Base-by-base conservation (phyloP, 2,329 filamentous ascomycete genomes). In the Ustilaginoidea virens region DNA sequence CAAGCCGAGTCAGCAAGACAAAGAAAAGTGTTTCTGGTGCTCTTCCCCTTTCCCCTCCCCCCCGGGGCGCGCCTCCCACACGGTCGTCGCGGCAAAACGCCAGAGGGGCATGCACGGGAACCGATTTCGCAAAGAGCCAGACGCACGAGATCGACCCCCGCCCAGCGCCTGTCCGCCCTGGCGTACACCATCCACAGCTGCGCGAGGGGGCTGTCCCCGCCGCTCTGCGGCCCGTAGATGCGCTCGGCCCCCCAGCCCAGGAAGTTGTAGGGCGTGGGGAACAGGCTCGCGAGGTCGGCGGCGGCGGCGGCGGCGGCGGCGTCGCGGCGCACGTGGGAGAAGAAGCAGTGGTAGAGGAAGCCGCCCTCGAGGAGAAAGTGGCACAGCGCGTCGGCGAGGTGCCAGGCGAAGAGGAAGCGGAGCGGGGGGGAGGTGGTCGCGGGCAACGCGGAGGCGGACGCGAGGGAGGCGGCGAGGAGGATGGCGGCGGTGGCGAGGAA, bases 271-370 rank as follows among this genome's bases (percentile, higher is more conserved):
- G 65, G 60, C 16, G 63, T 62, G 19, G 63, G 58, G 36, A 63
- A 63, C 30, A 56, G 48, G 13, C 36, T 32, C 17, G 37, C 43
- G 32, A 48, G 46, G 32, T 43, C 30, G 8, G 23, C 5, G 13
- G 17, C 23, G 10, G 17, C 36, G 18, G 31, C 33, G 17, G 36
- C 33, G 4, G 55, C 49, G 13, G 17, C 23, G 10, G 17, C 36
- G 18, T 32, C 33, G 17, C 36, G 33, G 4, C 55, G 49, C 6
- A 61, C 44, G 47, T 54, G 63, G 7, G 58, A 61, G 65, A 85
- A 87, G 66, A 96, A 92, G 61, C 82, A 92, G 58, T 92, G 82
- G 64, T 85, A 94, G 15, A 94, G 72, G 55, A 83, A 96, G 45
- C 74, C 78, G 30, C 83, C 86, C 58, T 96, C 87, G 49, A 96